Evolutionary conservation across 768 basidiomycete genomes (phyloP).

Genomic region (Boletus reticuloceps): DNA sequence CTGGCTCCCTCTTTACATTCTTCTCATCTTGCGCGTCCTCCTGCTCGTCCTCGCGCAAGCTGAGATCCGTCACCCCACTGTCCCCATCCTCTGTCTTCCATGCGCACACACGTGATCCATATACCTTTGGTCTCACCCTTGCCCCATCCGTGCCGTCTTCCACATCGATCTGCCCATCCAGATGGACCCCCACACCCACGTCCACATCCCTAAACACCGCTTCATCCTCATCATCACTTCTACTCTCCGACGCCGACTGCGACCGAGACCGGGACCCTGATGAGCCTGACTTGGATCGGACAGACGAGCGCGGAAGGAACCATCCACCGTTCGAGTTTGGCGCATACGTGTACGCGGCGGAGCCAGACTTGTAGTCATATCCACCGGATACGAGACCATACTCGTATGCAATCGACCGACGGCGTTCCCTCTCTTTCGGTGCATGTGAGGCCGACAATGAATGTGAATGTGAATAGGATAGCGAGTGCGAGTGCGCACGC

Average conservation of each 20-base stretch:
- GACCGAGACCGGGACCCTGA: constrained; percentile 34
- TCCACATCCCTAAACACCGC: background rate
- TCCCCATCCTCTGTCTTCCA: constrained; percentile 6
- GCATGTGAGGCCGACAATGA: constrained; percentile 1
- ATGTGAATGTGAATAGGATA: constrained; percentile 2
- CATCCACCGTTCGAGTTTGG: constrained; percentile 40
- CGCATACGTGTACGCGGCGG: constrained; percentile 4
- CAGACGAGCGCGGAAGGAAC: constrained; percentile 55
- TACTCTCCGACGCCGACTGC: constrained; percentile 32
- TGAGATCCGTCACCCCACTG: background rate
- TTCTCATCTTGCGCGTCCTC: background rate
- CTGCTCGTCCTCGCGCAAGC: constrained; percentile 4
- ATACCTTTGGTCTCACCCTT: background rate
- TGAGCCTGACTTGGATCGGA: constrained; percentile 41
- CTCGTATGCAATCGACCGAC: constrained; percentile 16
- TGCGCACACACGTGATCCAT: background rate
- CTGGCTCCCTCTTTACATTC: constrained; percentile 1
- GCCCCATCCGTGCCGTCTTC: background rate
- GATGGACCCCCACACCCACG: background rate
- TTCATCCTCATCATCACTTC: constrained; percentile 35
- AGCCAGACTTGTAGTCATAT: background rate
- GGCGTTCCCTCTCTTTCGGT: constrained; percentile 4
- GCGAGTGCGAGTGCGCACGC: background rate
- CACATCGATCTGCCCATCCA: background rate
- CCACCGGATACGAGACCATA: background rate